Conservation (phyloP, 768 basidiomycete species). For the Lactarius pseudohatsudake region DNA sequence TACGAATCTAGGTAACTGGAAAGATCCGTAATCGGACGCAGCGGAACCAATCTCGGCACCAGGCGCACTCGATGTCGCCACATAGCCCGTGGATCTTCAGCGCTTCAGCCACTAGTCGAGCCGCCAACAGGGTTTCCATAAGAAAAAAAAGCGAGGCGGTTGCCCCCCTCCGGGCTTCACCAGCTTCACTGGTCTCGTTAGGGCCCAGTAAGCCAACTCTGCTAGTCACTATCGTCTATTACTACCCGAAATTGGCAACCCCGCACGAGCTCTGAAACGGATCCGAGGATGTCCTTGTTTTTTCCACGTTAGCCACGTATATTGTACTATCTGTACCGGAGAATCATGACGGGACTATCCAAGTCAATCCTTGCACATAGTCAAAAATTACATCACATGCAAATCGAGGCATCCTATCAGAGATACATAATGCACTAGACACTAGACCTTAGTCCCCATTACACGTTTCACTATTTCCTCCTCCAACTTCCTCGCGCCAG, state of each 20-base stretch:
- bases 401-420: not conserved
- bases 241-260: not conserved
- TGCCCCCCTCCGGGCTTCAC: too few relatives aligned
- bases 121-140: too few relatives aligned
- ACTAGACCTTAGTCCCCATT: conserved; percentile 8
- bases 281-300: not conserved
- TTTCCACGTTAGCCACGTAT: not conserved
- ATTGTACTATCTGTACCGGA: not conserved
- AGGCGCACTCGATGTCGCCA: too few relatives aligned
- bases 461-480: conserved; percentile 39
- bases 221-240: not conserved
- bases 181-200: too few relatives aligned
- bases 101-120: too few relatives aligned
- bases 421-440: not conserved
- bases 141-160: too few relatives aligned
- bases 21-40: too few relatives aligned
- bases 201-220: not conserved
- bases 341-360: not conserved
- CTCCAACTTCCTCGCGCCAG: conserved; percentile 49
- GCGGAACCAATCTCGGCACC: too few relatives aligned
- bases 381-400: not conserved
- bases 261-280: not conserved
- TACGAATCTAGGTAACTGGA: not conserved
- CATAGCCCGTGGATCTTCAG: too few relatives aligned
- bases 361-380: not conserved